Base-by-base conservation (phyloP, 495 filamentous ascomycete genomes). In the Aspergillus olivimuriae region DNA sequence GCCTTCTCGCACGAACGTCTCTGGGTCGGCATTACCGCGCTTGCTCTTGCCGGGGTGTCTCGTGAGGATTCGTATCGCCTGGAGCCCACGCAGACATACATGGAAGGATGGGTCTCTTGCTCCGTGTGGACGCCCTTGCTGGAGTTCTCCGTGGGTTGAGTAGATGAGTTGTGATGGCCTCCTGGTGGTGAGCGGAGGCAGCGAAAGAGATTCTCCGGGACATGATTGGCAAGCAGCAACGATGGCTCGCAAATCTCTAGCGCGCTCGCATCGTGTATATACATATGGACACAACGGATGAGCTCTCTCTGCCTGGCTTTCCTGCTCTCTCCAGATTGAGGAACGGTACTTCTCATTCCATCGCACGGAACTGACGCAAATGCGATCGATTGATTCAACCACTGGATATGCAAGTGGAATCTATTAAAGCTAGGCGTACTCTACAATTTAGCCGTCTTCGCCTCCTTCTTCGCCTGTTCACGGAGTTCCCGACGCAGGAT, bases 121-220 rank as follows among this genome's bases (percentile, higher is more conserved):
- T 57, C 66, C 6, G 56, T 53, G 14, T 45, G 47, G 4, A 23
- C 35, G 11, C 50, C 46, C n/a, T 56, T 57, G 4, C 24, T 28
- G 24, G 58, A 45, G 20, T 62, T 68, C 45, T 62, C 63, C 60
- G 14, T 44, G 58, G 4, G 65, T 76, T 17, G 73, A 76, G 56
- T 73, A 77, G 51, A 68, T 77, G 34, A 71, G 63, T 44, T 54
- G 74, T 0, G 73, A 76, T 49, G 55, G 74, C 11, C 48, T 76
- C 33, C 69, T 74, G 61, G 67, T 75, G 18, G 72, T 77, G 4
- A 66, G 73, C 11, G 74, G 74, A 9, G 74, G 74, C 0, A 73
- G 66, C 43, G 73, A 75, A n/a, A 41, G 73, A 78, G 61, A 74
- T 76, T 40, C 48, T 78, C 11, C 57, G 54, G 1, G 72, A 75